These are phyloP conservation scores for Caryopteris hybrid DNA, from an alignment of 305 asterid species.

Conservation along the genomic window DNA sequence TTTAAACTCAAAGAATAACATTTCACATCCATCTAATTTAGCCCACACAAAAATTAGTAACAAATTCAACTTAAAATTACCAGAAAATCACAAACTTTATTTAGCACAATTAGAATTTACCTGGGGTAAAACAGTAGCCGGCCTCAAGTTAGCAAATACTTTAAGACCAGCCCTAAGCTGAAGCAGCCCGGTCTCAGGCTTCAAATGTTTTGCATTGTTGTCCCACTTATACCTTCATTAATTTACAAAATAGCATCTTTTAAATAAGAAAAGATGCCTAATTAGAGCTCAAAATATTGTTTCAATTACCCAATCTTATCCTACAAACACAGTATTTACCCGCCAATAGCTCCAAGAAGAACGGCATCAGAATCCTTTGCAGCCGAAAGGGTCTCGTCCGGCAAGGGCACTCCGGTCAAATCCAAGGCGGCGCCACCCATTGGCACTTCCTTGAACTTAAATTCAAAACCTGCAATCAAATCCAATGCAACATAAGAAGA, in stretches of 20 bases:
- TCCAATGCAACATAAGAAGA: not conserved
- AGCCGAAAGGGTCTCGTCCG: conserved; percentile 76
- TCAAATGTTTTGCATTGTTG: conserved; percentile 86
- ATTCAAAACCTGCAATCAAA: conserved; percentile 51
- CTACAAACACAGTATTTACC: conserved; percentile 34
- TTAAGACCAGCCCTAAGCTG: conserved; percentile 90
- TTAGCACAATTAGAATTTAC: conserved; percentile 24
- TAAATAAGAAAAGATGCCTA: not conserved
- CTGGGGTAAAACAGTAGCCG: conserved; percentile 94
- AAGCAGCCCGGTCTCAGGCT: conserved; percentile 96
- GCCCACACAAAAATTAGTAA: not conserved
- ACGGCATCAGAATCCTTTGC: conserved; percentile 87
- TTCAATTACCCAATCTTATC: not conserved
- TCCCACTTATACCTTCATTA: conserved; percentile 91
- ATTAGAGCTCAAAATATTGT: not conserved
- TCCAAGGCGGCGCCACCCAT: conserved; percentile 97
- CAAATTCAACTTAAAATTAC: conserved; percentile 1
- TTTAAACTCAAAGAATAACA: not conserved
- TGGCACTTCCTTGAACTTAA: conserved; percentile 84
- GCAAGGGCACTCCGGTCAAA: conserved; percentile 88
- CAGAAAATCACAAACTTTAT: not conserved
- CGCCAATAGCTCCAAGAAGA: conserved; percentile 98
- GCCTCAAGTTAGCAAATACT: conserved; percentile 95
- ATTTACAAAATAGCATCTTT: not conserved
- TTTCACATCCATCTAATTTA: not conserved